Base-by-base conservation (phyloP, 768 basidiomycete genomes). In the Inosperma sp. region DNA sequence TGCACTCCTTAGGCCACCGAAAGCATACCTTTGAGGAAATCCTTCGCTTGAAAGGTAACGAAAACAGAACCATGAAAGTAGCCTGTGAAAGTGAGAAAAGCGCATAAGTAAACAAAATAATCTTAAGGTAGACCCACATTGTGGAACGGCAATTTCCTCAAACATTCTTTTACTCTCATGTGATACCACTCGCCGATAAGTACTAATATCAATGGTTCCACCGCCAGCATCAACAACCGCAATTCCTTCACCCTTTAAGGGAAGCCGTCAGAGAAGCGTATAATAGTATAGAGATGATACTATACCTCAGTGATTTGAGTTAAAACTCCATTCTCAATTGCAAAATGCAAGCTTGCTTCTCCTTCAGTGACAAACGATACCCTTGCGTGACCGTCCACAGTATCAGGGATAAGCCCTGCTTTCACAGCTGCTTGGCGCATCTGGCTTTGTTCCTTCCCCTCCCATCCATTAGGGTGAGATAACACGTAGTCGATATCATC, bases 381-480 rank as follows among this genome's bases (percentile, higher is more conserved):
- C 0, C 79, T 73, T 3, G 67, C 60, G 25, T 71, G 73, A 0
- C 71, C 75, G 10, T 63, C 64, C 1, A 59, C 50, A 0, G 62
- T 69, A 44, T 75, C 63, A 0, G 72, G 64, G 9, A 84, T 66
- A 17, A 85, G 68, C 7, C 79, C 78, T 0, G 80, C 82, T 16
- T 60, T 49, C 1, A 76, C 65, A 0, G 80, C 79, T 1, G 82
- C 83, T 19, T 63, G 62, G 3, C 83, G 75, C 67, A 84, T 80
- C 57, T 74, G 68, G 19, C 65, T 66, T 54, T 84, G 83, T 56
- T 85, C 83, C 1, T 60, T 63, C 1, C 80, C 79, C 54, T 78
- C 82, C 83, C 83, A 85, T 0, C 80, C 82, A 55, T 84, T 83
- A 4, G 83, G 83, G 55, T 83, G 82, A 1, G 75, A 74, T 13